Evolutionary conservation across 2,329 filamentous ascomycete species (phyloP).

Genomic region (Malbranchea zuffiana): DNA sequence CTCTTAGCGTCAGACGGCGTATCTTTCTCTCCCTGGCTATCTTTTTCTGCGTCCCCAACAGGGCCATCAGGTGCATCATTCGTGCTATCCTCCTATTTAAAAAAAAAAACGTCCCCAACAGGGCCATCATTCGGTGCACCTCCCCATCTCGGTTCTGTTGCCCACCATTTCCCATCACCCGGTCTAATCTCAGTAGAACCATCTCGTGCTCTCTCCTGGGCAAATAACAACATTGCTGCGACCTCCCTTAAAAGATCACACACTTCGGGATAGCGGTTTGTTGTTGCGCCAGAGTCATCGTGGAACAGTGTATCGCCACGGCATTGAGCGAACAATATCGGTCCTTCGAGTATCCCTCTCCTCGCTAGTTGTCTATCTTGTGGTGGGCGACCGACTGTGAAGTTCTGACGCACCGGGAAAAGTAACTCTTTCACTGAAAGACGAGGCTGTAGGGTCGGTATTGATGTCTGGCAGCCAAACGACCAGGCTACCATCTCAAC

Average conservation of each 20-base stretch:
- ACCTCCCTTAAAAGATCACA: slow-evolving; percentile 49
- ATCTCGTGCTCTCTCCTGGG: slow-evolving; percentile 50
- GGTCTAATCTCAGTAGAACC: slow-evolving; percentile 40
- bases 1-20: slow-evolving; percentile 27
- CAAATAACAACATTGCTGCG: slow-evolving; percentile 46
- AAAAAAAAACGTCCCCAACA: slow-evolving; percentile 1
- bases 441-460: slow-evolving; percentile 38
- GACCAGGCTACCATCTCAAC: slow-evolving; percentile 49
- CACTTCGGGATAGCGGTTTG: slow-evolving; percentile 28
- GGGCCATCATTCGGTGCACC: slow-evolving; percentile 26
- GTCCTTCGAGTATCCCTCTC: slow-evolving; percentile 47
- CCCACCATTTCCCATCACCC: slow-evolving; percentile 52
- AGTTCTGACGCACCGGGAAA: slow-evolving; percentile 47
- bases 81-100: too few relatives aligned
- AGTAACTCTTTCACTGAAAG: slow-evolving; percentile 42
- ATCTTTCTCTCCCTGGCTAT: slow-evolving; percentile 18
- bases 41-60: slow-evolving; percentile 22
- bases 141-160: slow-evolving; percentile 46
- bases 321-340: slow-evolving; percentile 46
- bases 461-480: slow-evolving; percentile 44
- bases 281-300: slow-evolving; percentile 18
- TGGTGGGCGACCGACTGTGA: slow-evolving; percentile 44
- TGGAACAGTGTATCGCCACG: slow-evolving; percentile 46
- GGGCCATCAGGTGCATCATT: too few relatives aligned
- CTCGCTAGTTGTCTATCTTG: slow-evolving; percentile 43